A percentile compares a stretch with the other conserved stretches of the same genome.
phyloP scores from a whole-genome alignment of 192 early-diverging fungal genomes.

The Backusella tuberculispora region DNA sequence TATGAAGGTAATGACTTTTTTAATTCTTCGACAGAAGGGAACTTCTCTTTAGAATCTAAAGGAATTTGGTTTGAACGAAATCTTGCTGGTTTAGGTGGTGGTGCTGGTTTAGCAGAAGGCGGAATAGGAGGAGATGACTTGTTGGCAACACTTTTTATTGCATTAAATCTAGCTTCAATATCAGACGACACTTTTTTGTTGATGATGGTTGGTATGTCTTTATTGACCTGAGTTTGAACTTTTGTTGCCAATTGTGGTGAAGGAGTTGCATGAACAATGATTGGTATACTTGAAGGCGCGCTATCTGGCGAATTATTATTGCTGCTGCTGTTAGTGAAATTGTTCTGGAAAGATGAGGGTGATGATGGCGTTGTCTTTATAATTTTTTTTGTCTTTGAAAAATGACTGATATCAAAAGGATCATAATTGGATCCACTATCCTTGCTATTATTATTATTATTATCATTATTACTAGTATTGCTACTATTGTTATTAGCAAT shows the following conservation, averaged over 20 bases:
- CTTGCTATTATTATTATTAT: conserved; percentile 1
- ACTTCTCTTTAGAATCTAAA: conserved; percentile 37
- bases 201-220: background rate
- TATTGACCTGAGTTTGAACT: conserved; percentile 5
- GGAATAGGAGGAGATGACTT: background rate
- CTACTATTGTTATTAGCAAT: conserved; percentile 9
- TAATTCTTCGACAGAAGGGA: conserved; percentile 35
- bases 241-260: background rate
- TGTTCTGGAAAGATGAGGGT: conserved; percentile 6
- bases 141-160: conserved; percentile 10
- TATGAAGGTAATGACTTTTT: background rate
- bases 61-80: conserved; percentile 31
- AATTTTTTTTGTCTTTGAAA: background rate
- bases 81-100: conserved; percentile 41
- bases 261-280: conserved; percentile 11
- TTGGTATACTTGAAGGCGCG: background rate
- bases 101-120: background rate
- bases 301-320: background rate
- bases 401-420: conserved; percentile 24
- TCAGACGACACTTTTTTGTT: conserved; percentile 17
- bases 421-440: conserved; percentile 4
- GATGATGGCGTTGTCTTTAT: background rate
- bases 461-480: background rate
- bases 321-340: background rate
- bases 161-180: conserved; percentile 24